Percentiles rank a stretch among this genome's conserved stretches.
Conservation (phyloP, 2,329 filamentous ascomycete species). For the Septoria linicola region DNA sequence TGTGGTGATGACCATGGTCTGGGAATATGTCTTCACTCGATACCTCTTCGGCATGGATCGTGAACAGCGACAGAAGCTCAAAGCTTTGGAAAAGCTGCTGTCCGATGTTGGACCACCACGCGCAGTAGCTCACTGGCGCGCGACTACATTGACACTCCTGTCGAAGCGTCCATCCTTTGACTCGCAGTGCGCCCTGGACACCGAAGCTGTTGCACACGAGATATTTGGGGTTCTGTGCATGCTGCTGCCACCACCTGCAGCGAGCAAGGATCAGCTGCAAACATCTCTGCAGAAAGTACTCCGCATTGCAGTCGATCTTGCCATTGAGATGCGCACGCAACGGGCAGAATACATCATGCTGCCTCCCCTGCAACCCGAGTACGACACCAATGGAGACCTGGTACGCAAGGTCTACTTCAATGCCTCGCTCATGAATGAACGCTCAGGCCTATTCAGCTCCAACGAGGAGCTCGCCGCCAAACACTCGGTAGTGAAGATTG, state of each 20-base stretch:
- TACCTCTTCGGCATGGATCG: conserved; percentile 99
- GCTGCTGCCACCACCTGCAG: conserved; percentile 80
- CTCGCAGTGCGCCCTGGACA: conserved; percentile 81
- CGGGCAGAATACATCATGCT: conserved; percentile 98
- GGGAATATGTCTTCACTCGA: conserved; percentile 96
- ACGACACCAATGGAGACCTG: conserved; percentile 88
- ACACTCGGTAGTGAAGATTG: conserved; percentile 78
- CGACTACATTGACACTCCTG: conserved; percentile 87
- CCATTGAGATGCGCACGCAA: conserved; percentile 96
- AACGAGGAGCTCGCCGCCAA: conserved; percentile 80
- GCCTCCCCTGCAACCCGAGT: conserved; percentile 89
- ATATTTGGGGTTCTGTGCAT: conserved; percentile 80
- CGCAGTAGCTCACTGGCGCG: conserved; percentile 96
- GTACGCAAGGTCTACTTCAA: conserved; percentile 88
- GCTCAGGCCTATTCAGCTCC: conserved; percentile 66
- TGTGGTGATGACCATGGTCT: conserved; percentile 98
- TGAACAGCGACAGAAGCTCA: conserved; percentile 96
- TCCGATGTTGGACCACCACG: conserved; percentile 80
- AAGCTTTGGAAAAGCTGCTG: conserved; percentile 88
- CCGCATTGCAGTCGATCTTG: conserved; percentile 81
- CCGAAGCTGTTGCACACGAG: conserved; percentile 90
- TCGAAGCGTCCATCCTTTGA: conserved; percentile 77
- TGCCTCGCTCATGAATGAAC: conserved; percentile 90
- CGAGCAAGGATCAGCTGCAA: conserved; percentile 76
- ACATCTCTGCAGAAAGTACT: conserved; percentile 85